Conservation (phyloP, 2,329 filamentous ascomycete genomes). For the Sclerotinia sclerotiorum region DNA sequence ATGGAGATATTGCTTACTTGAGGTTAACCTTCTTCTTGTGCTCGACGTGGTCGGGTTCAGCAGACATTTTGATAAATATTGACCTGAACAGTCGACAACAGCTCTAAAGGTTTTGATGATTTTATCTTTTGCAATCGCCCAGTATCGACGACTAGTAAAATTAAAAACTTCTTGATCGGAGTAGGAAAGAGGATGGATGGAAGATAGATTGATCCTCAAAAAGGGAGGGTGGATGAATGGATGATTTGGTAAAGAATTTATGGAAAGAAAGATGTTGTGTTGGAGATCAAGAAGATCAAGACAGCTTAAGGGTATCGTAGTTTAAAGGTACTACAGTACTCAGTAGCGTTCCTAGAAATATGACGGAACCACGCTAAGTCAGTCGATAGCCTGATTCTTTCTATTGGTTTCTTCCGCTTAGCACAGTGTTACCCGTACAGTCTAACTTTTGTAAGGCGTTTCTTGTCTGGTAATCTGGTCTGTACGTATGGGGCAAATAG, state of each 20-base stretch:
- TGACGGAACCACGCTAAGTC: constrained; percentile 24
- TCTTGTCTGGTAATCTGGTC: not conserved
- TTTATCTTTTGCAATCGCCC: constrained; percentile 4
- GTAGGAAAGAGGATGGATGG: constrained; percentile 1
- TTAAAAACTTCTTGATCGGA: not conserved
- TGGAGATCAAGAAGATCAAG: constrained; percentile 7
- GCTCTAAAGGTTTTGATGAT: not conserved
- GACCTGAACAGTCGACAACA: constrained; percentile 16
- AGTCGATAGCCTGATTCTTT: constrained; percentile 1
- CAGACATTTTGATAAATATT: constrained; percentile 64
- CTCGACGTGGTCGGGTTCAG: constrained; percentile 61
- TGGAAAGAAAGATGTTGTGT: constrained; percentile 17
- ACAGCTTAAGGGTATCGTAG: constrained; percentile 18
- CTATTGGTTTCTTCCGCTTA: constrained; percentile 24
- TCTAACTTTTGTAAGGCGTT: not conserved
- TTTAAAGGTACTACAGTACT: not conserved
- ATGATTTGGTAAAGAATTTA: not conserved
- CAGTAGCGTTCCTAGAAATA: constrained; percentile 20
- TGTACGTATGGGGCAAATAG: not conserved
- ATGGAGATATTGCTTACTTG: constrained; percentile 56
- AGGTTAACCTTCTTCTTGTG: constrained; percentile 83
- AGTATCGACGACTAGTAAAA: not conserved
- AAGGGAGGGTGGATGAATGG: not conserved
- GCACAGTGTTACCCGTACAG: not conserved
- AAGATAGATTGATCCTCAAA: constrained; percentile 2